These are phyloP conservation scores for Botrytis galanthina DNA, from an alignment of 2,329 filamentous ascomycete species.

Conservation along the genomic window DNA sequence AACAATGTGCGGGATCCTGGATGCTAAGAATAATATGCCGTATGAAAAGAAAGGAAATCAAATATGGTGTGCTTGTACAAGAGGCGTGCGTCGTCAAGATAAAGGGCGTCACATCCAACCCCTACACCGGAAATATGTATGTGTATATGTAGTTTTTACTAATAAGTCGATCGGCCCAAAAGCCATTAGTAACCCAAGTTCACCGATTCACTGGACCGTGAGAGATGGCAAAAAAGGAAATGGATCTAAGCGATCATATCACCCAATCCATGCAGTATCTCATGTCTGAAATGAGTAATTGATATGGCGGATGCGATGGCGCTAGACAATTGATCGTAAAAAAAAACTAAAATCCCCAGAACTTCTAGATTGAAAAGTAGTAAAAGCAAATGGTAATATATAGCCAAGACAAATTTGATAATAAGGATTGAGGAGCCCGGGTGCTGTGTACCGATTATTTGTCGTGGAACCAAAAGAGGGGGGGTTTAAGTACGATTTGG, in stretches of 20 bases:
- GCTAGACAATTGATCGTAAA: slow-evolving; percentile 10
- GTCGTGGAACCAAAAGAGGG: slow-evolving; percentile 16
- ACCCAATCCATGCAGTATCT: slow-evolving; percentile 6
- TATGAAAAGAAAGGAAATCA: not conserved
- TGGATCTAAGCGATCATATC: slow-evolving; percentile 8
- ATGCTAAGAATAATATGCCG: not conserved
- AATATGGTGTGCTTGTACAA: slow-evolving; percentile 20
- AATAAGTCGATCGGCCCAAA: slow-evolving; percentile 8
- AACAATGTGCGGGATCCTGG: not conserved
- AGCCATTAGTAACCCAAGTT: slow-evolving; percentile 2
- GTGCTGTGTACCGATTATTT: slow-evolving; percentile 13
- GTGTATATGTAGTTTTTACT: not conserved
- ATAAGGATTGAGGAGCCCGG: not conserved
- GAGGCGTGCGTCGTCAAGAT: slow-evolving; percentile 20
- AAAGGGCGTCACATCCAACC: slow-evolving; percentile 22
- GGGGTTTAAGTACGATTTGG: slow-evolving; percentile 2
- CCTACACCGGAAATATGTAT: slow-evolving; percentile 11
- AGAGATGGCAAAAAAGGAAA: not conserved
- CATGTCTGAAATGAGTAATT: not conserved
- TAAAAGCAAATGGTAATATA: not conserved
- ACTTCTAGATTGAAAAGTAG: not conserved
- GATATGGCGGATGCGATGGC: not conserved
- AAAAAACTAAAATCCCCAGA: slow-evolving; percentile 1
- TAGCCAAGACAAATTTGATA: slow-evolving; percentile 1
- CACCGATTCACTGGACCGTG: slow-evolving; percentile 2